These are phyloP conservation scores for Penicillium sp. DNA, from an alignment of 2,329 filamentous ascomycete species.

Conservation along the genomic window DNA sequence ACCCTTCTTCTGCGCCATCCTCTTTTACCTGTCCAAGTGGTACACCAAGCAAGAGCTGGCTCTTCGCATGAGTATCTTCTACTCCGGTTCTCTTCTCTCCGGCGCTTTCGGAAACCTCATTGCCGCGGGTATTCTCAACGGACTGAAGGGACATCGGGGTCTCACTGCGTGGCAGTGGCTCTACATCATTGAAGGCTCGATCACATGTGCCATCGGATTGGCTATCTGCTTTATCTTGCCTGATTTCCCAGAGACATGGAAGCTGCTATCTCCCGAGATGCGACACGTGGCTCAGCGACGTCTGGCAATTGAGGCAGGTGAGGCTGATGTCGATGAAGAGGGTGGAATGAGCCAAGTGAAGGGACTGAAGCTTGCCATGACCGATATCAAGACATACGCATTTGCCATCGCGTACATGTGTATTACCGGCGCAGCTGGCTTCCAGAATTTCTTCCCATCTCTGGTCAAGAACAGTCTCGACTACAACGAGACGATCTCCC, in stretches of 20 bases:
- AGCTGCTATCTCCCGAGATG: slow-evolving; percentile 45
- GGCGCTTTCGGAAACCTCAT: slow-evolving; percentile 57
- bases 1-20: slow-evolving; percentile 48
- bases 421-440: slow-evolving; percentile 50
- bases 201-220: slow-evolving; percentile 38
- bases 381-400: slow-evolving; percentile 53
- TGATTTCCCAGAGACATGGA: slow-evolving; percentile 51
- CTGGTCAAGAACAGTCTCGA: slow-evolving; percentile 47
- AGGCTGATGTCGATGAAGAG: slow-evolving; percentile 51
- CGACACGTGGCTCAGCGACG: slow-evolving; percentile 49
- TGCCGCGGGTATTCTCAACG: slow-evolving; percentile 52
- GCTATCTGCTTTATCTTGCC: slow-evolving; percentile 38
- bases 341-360: slow-evolving; percentile 50
- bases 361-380: slow-evolving; percentile 55
- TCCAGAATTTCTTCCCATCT: slow-evolving; percentile 61
- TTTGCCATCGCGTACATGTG: slow-evolving; percentile 48
- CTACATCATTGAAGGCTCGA: slow-evolving; percentile 43
- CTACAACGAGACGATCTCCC: slow-evolving; percentile 48
- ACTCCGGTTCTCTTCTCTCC: slow-evolving; percentile 52
- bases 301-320: slow-evolving; percentile 52
- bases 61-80: slow-evolving; percentile 54
- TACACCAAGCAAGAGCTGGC: slow-evolving; percentile 56
- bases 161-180: slow-evolving; percentile 46
- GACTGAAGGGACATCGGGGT: slow-evolving; percentile 38
- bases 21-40: slow-evolving; percentile 55